Conservation (phyloP, 2,329 filamentous ascomycete genomes). For the Ustulina deusta region DNA sequence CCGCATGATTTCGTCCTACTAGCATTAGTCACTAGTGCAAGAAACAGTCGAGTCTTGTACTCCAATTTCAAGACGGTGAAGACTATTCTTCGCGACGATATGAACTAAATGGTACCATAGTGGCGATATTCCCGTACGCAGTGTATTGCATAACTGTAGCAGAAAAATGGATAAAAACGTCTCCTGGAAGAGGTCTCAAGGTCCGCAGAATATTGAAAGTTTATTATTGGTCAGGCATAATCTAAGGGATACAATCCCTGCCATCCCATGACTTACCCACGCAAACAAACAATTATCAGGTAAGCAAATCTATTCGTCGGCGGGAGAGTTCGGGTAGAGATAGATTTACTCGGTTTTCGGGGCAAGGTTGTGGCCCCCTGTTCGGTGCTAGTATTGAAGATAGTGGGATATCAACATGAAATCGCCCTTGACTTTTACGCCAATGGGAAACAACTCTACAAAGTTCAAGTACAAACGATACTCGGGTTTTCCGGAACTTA, state of each 20-base stretch:
- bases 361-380: background rate
- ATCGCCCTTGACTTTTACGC: background rate
- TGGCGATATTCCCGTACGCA: no score
- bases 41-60: no score
- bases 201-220: background rate
- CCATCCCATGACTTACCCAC: background rate
- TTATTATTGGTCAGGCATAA: background rate
- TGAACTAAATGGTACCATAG: no score
- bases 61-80: no score
- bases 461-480: background rate
- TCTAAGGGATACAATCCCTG: background rate
- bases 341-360: background rate
- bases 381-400: background rate
- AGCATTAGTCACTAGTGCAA: no score
- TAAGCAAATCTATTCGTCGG: background rate
- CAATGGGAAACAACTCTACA: background rate
- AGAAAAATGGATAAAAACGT: no score
- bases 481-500: no score
- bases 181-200: no score
- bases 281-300: background rate
- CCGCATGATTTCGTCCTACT: no score
- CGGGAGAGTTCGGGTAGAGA: background rate
- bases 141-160: no score
- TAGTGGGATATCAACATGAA: background rate
- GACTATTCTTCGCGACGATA: no score